These are phyloP conservation scores for Fusarium sp. DNA, from an alignment of 2,329 filamentous ascomycete genomes.

Conservation along the genomic window DNA sequence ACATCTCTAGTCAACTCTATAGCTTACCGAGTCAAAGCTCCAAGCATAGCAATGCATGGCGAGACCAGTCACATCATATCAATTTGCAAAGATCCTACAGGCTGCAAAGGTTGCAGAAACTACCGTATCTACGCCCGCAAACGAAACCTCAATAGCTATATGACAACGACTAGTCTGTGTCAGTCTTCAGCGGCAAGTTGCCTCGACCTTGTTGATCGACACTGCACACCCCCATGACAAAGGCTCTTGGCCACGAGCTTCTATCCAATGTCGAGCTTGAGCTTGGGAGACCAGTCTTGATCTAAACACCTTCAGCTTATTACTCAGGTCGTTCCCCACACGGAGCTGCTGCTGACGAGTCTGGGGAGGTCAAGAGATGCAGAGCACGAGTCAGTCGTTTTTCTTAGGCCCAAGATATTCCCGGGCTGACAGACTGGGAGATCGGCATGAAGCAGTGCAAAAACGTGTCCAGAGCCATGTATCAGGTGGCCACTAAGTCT, in stretches of 20 bases:
- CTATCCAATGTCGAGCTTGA: slow-evolving; percentile 19
- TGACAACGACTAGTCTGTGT: slow-evolving; percentile 10
- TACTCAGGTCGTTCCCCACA: slow-evolving; percentile 3
- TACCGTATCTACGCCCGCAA: slow-evolving; percentile 19
- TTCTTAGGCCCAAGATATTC: slow-evolving; percentile 16
- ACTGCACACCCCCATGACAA: slow-evolving; percentile 5
- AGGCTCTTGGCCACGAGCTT: neutral
- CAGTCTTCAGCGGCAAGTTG: slow-evolving; percentile 13
- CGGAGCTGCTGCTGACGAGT: slow-evolving; percentile 15
- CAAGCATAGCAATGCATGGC: slow-evolving; percentile 7
- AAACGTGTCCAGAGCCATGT: neutral
- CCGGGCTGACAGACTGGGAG: slow-evolving; percentile 3
- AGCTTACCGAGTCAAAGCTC: slow-evolving; percentile 6
- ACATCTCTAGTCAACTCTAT: neutral
- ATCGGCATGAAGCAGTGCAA: neutral
- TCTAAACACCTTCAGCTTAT: slow-evolving; percentile 3
- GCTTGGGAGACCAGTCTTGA: neutral
- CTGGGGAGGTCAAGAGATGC: slow-evolving; percentile 2
- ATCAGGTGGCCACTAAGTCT: neutral
- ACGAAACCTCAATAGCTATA: neutral
- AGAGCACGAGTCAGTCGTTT: slow-evolving; percentile 16
- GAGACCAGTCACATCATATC: slow-evolving; percentile 3
- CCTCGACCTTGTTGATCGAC: slow-evolving; percentile 18
- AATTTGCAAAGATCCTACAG: slow-evolving; percentile 18
- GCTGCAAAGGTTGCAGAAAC: slow-evolving; percentile 17